Conservation (phyloP, 495 filamentous ascomycete species). For the Daldinia caldariorum region DNA sequence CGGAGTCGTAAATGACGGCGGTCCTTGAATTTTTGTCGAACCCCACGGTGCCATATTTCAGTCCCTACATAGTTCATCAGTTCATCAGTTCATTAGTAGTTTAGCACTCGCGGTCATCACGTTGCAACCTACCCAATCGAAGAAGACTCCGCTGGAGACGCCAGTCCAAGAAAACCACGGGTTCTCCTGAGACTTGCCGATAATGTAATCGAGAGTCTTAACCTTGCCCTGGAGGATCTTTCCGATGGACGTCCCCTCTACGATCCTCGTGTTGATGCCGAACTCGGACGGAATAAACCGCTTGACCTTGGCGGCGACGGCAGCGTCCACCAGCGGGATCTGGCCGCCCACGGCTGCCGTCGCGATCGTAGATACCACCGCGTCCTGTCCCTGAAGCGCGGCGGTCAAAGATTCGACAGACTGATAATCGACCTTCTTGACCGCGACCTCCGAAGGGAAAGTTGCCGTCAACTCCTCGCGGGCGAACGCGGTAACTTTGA, state of each 20-base stretch:
- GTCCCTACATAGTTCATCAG: conserved; percentile 51
- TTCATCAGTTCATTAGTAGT: conserved; percentile 38
- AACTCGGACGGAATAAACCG: conserved; percentile 74
- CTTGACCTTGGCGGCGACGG: conserved; percentile 65
- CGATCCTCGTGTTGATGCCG: conserved; percentile 60
- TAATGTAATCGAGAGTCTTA: conserved; percentile 58
- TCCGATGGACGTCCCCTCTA: conserved; percentile 47
- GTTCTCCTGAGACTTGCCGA: conserved; percentile 51
- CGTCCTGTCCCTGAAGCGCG: conserved; percentile 65
- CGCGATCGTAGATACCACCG: conserved; percentile 64
- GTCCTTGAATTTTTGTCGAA: conserved; percentile 58
- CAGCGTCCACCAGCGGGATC: conserved; percentile 66
- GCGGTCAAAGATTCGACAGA: conserved; percentile 61
- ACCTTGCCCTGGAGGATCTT: conserved; percentile 62
- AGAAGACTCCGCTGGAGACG: conserved; percentile 61
- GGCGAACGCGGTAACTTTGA: conserved; percentile 68
- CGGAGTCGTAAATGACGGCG: conserved; percentile 62
- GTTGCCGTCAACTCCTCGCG: conserved; percentile 56
- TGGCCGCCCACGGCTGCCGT: conserved; percentile 53
- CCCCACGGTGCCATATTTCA: conserved; percentile 50
- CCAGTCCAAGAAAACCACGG: conserved; percentile 61
- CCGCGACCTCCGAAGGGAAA: conserved; percentile 50
- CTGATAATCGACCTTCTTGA: conserved; percentile 64
- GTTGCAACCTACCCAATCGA: conserved; percentile 56
- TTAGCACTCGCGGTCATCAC: neutral